These are phyloP conservation scores for Dioscorea zingiberensis DNA, from an alignment of 106 monocot species.

Conservation along the genomic window DNA sequence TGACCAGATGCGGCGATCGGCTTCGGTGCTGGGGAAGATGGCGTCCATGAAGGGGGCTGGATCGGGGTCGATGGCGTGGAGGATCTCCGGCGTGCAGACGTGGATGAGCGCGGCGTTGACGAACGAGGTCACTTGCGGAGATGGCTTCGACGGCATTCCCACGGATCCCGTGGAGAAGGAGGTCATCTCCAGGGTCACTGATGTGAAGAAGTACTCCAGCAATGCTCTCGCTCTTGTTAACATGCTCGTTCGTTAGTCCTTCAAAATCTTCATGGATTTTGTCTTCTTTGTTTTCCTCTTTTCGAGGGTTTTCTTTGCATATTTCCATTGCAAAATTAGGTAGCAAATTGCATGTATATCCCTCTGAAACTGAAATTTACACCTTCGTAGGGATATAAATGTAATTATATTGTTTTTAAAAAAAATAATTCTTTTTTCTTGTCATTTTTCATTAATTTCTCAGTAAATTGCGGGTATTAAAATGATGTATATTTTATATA, in stretches of 20 bases:
- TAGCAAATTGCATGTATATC: too few species aligned
- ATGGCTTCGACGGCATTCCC: slow-evolving; percentile 8
- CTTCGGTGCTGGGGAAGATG: slow-evolving; percentile 3
- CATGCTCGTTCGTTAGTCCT: neutral
- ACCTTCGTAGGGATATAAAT: too few species aligned
- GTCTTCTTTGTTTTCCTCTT: neutral
- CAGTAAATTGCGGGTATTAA: too few species aligned
- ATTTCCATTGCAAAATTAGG: too few species aligned
- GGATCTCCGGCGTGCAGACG: slow-evolving; percentile 13
- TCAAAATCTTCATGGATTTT: too few species aligned
- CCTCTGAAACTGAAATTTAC: too few species aligned
- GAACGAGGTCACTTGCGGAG: slow-evolving; percentile 24
- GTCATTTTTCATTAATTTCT: too few species aligned
- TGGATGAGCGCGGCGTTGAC: slow-evolving; percentile 36
- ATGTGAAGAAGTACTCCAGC: slow-evolving; percentile 14
- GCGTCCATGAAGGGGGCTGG: neutral
- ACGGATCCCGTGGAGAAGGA: neutral
- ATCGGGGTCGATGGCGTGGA: neutral
- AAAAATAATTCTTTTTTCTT: too few species aligned
- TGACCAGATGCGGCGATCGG: slow-evolving; percentile 1
- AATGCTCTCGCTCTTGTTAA: slow-evolving; percentile 24
- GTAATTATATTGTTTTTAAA: too few species aligned
- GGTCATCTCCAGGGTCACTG: neutral
- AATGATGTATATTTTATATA: too few species aligned
- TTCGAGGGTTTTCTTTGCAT: too few species aligned